Evolutionary conservation across 148 eudicot genomes (phyloP), one percentile per base, ranked within the genome.

Genomic region (Rhododendron ovatum): DNA sequence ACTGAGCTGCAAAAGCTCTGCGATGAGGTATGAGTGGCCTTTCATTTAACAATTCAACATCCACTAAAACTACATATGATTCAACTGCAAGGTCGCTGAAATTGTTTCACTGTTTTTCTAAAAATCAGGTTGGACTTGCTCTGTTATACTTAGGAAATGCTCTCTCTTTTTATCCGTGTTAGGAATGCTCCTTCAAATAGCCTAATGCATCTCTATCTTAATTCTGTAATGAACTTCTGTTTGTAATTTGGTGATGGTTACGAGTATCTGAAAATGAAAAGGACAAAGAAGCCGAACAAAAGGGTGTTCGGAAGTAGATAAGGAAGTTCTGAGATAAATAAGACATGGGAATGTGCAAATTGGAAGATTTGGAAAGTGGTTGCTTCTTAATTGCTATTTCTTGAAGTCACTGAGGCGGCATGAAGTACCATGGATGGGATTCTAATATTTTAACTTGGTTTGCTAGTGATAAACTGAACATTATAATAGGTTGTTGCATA

Each of bases 1-100:
- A 89, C 84, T 86, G 99, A 97, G 89, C 94, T 97, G 84, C 99
- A 97, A 90, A 97, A 97, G 94, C 98, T 97, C 50, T 97, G 99
- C 85, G 98, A 97, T 86, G 95, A 95, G 98, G 99, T 97, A 85
- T 84, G 65, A 81, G 53, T 76, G 45, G 79, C 50, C 75, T 74
- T 83, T 37, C 39, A 55, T 82, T 51, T 18, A 18, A 26, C 13
- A 63, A 2, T 85, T 55, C 24, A 80, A 26, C 35, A 53, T 80
- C 43, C 50, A 59, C 35, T 33, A 71, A 48, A 17, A 28, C 35
- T 55, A 47, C 26, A 7, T n/a, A 83, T 63, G 74, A 82, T 14
- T 20, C 14, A 39, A 63, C 4, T 3, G 4, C 39, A 37, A 37
- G 0, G 4, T 53, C 30, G 18, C 45, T 81, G 65, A 81, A 15